These are phyloP conservation scores for Haplographium delicatum DNA, from an alignment of 495 filamentous ascomycete species.

Conservation along the genomic window DNA sequence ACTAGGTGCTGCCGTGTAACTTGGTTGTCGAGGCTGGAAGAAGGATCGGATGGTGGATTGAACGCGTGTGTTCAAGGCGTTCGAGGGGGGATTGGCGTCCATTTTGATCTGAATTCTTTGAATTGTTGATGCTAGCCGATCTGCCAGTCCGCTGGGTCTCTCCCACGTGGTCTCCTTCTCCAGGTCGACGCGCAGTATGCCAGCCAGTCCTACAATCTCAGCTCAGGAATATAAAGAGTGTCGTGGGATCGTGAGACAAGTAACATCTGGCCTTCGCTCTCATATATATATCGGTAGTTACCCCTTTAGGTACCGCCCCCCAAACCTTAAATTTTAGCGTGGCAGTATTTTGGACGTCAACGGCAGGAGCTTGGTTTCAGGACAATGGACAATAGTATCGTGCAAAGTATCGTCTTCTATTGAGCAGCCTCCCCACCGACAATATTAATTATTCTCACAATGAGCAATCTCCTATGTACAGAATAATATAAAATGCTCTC, in stretches of 20 bases:
- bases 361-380: constrained; percentile 21
- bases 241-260: too few relatives aligned
- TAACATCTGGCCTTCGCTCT: too few relatives aligned
- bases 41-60: constrained; percentile 49
- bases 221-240: too few relatives aligned
- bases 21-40: constrained; percentile 36
- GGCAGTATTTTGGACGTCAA: constrained; percentile 9
- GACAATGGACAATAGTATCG: constrained; percentile 1
- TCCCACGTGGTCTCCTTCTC: too few relatives aligned
- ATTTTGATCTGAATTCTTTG: not conserved
- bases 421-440: not conserved
- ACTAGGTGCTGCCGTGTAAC: constrained; percentile 41
- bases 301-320: constrained; percentile 7
- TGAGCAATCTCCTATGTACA: constrained; percentile 2
- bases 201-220: too few relatives aligned
- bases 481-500: constrained; percentile 12
- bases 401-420: not conserved
- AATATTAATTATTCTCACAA: constrained; percentile 7
- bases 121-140: not conserved
- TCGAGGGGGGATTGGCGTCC: constrained; percentile 12
- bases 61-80: constrained; percentile 1
- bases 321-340: constrained; percentile 19
- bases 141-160: too few relatives aligned
- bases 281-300: not conserved
- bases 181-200: too few relatives aligned